phyloP scores from a whole-genome alignment of 2,329 filamentous ascomycete genomes.

The Rutstroemia sydowiana region DNA sequence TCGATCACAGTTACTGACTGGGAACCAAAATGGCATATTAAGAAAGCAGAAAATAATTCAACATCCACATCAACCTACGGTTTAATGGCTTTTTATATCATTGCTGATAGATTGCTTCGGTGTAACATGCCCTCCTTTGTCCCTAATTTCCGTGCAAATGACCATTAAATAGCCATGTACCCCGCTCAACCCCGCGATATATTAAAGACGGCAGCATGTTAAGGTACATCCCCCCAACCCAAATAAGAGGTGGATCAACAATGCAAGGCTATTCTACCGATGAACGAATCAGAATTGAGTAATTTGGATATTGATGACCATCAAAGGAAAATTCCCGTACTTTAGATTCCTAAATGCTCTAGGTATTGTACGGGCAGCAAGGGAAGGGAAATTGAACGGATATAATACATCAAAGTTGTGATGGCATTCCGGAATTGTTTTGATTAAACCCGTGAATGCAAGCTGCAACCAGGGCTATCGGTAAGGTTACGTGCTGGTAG shows the following conservation, averaged over 20 bases:
- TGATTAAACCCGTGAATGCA: too few species aligned
- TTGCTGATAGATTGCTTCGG: neutral
- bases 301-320: neutral
- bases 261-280: neutral
- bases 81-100: too few species aligned
- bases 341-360: too few species aligned
- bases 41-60: constrained; percentile 30
- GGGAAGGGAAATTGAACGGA: too few species aligned
- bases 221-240: neutral
- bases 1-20: neutral
- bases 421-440: too few species aligned
- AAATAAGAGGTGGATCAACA: neutral
- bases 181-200: neutral
- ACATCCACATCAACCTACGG: constrained; percentile 63
- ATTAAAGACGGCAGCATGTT: neutral
- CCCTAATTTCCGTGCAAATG: neutral
- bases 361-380: too few species aligned
- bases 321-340: too few species aligned
- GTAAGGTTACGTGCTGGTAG: neutral
- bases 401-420: too few species aligned
- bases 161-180: neutral
- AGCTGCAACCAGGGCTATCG: neutral
- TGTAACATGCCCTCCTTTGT: neutral
- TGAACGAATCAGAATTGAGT: neutral
- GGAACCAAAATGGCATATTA: neutral